Evolutionary conservation across 345 rosid genomes (phyloP).

Genomic region (Populus euphratica): DNA sequence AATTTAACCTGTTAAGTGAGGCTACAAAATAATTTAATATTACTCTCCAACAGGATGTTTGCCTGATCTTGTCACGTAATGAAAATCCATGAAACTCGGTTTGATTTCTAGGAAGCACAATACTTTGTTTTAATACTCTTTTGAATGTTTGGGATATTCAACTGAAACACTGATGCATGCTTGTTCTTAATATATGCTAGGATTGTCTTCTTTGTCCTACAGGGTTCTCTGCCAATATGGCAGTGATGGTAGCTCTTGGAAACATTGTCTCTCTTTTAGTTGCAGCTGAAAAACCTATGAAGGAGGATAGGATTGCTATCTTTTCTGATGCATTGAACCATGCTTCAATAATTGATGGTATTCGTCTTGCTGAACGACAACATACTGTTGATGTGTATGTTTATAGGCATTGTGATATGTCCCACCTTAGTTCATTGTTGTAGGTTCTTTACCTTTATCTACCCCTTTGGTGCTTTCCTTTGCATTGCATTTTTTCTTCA

Average conservation of each 20-base stretch:
- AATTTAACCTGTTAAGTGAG: too few relatives aligned
- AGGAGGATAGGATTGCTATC: conserved; percentile 66
- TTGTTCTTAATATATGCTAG: conserved; percentile 43
- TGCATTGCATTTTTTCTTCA: neutral
- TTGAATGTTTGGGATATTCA: neutral
- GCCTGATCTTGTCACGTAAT: neutral
- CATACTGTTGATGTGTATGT: conserved; percentile 53
- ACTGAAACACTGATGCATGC: conserved; percentile 26
- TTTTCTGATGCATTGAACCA: conserved; percentile 93
- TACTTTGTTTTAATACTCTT: neutral
- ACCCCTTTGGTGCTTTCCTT: neutral
- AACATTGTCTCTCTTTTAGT: conserved; percentile 66
- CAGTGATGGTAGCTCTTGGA: conserved; percentile 87
- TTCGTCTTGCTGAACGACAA: conserved; percentile 80
- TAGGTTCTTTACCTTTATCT: conserved; percentile 38
- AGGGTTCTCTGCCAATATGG: conserved; percentile 97
- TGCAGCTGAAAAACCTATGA: conserved; percentile 35
- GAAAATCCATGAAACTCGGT: neutral
- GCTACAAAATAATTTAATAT: too few relatives aligned
- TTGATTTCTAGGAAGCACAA: neutral
- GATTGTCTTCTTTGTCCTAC: conserved; percentile 98
- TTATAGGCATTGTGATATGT: conserved; percentile 79
- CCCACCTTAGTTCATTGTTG: conserved; percentile 68
- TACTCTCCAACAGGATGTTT: neutral
- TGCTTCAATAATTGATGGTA: conserved; percentile 95